Base-by-base conservation (phyloP, 2,329 filamentous ascomycete genomes). In the Davidsoniella eucalypti region DNA sequence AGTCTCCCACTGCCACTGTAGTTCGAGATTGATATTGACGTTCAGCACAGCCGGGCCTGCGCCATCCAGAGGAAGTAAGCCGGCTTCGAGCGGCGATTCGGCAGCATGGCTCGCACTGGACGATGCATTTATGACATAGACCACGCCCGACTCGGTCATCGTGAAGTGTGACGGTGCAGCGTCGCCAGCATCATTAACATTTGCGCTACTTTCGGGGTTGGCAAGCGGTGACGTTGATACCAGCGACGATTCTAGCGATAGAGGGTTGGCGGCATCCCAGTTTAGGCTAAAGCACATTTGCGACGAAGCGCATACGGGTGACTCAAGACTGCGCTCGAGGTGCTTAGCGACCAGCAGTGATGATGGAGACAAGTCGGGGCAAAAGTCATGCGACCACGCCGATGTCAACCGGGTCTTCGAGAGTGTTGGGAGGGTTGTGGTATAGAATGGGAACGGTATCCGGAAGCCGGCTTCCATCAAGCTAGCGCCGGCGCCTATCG, bases 1-100 rank as follows among this genome's bases (percentile, higher is more conserved):
- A 26, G 44, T 49, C 33, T 52, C 39, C 45, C 50, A 52, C 25
- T 43, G 45, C 50, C 50, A 52, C 40, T 45, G 50, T 7, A 52
- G 33, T 42, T 52, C 46, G 23, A 42, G n/a, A 21, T 41, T 44
- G 17, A 52, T 38, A n/a, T 25, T 49, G n/a, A 38, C 18, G 18
- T 44, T 44, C 8, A 52, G 45, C 21, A 50, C 40, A 29, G 47
- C 25, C 29, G 40, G 39, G 18, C 47, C 47, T 5, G 17, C 12
- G 14, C 16, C 29, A 29, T 38, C 18, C 3, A n/a, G 10, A 16
- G 26, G n/a, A 18, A 23, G 25, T 8, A 17, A n/a, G 44, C 14
- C 18, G 33, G n/a, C 18, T 49, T 49, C 41, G 3, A 18, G 9
- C 4, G 50, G 33, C 7, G 40, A 52, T 26, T 52, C 23, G 8